phyloP scores from a whole-genome alignment of 139 green algal genomes.

The Chlorella vulgaris region DNA sequence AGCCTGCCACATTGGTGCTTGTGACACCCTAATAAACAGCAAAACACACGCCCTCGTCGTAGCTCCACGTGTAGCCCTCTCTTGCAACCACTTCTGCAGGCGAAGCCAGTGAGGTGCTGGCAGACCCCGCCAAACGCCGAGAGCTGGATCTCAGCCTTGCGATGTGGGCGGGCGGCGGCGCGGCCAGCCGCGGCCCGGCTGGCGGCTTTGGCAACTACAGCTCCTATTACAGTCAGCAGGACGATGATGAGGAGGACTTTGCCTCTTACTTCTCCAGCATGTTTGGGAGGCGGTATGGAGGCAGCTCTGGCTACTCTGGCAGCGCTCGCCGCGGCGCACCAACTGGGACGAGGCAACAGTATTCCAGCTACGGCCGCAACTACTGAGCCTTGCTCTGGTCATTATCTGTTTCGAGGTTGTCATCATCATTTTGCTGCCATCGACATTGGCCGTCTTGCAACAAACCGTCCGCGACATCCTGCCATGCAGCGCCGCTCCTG shows the following conservation, averaged over 20 bases:
- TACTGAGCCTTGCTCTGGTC: too few relatives aligned
- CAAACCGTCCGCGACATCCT: too few relatives aligned
- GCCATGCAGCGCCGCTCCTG: too few relatives aligned
- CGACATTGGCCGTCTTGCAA: too few relatives aligned
- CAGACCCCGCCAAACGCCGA: constrained; percentile 5
- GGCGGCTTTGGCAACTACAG: neutral
- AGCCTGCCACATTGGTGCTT: too few relatives aligned
- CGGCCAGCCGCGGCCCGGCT: neutral
- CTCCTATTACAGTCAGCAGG: neutral
- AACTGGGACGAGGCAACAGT: too few relatives aligned
- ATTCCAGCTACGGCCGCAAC: neutral
- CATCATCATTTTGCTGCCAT: too few relatives aligned
- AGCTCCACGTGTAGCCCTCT: too few relatives aligned
- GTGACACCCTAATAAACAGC: too few relatives aligned
- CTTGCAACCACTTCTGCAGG: too few relatives aligned
- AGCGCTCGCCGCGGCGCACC: neutral
- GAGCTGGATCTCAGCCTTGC: constrained; percentile 5
- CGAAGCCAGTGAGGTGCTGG: constrained; percentile 30
- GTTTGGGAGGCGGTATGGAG: constrained; percentile 3
- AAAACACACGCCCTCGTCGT: too few relatives aligned
- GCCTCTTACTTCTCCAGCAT: neutral
- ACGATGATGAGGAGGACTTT: neutral
- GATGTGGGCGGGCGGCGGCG: neutral
- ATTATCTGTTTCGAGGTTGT: too few relatives aligned
- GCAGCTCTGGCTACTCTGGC: neutral